Evolutionary conservation across 305 asterid genomes (phyloP), one percentile per base, ranked within the genome.

Genomic region (Fraxinus xanthoxyloides): DNA sequence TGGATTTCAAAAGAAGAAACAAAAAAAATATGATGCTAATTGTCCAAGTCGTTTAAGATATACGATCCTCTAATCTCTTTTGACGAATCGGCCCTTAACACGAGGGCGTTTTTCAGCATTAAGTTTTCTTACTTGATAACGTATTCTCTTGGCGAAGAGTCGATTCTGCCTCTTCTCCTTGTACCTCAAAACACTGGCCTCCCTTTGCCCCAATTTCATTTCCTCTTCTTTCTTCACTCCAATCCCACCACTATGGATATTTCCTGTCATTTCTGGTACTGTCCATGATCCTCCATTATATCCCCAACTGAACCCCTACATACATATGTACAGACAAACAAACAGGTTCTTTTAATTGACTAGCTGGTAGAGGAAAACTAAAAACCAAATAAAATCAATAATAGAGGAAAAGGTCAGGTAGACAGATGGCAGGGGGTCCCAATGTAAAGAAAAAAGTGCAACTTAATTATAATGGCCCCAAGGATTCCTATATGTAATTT

Each of bases 101-200:
- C 97, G 96, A 48, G 98, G 97, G 54, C 98, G 97, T 63, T 92
- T 94, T 78, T 94, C 97, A 2, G 98, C 98, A 36, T 94, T 93
- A 70, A 92, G 92, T 82, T 94, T 94, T 63, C 98, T 79, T 72
- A 94, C 97, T 88, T 94, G 90, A 72, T 94, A 94, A 10, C 98
- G 88, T 31, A 93, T 93, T 72, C 84, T 90, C 76, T 89, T 92
- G 67, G 97, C 87, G 84, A 89, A 93, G 79, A 93, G 97, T 70
- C 98, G 84, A 59, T 91, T 92, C 76, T 81, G 97, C 87, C 97
- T 86, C 87, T 93, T 94, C 82, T 91, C 96, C 82, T 92, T 94
- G 91, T 93, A 94, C 85, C 98, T 90, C 82, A 89, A 84, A 26
- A 93, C 91, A 74, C 98, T 90, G 0, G 97, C 98, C 79, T 92